Evolutionary conservation across 371 early-diverging fungal genomes (phyloP), one percentile per base, ranked within the genome.

Genomic region (Apophysomyces sp.): DNA sequence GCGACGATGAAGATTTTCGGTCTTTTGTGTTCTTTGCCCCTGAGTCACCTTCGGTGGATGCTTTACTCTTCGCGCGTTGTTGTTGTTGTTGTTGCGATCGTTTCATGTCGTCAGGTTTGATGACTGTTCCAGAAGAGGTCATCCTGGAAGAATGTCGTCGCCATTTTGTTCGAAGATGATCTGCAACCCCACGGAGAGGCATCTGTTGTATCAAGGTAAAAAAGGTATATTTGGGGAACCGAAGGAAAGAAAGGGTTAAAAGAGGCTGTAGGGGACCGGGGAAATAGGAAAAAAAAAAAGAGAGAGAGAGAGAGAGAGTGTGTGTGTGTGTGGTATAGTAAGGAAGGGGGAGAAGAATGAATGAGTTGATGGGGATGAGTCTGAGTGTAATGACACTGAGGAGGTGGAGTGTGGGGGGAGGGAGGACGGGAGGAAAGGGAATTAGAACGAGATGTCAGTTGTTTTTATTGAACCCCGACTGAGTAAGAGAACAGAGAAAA

Each of bases 151-250:
- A 72, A 63, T 69, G 69, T 65, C 64, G 68, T 37, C 68, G 66
- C 79, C 76, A 76, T 66, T 76, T 76, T 13, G 41, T 62, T 40
- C 63, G 56, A 34, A 74, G 60, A 26, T 74, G 78, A 57, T 71
- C 75, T 27, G 75, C 61, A 49, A 78, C 73, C 40, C 66, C 67
- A 37, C 68, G 66, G 36, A 78, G 62, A 27, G 73, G 72, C 79
- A 78, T 78, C 3, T 24, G 39, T 26, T 55, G 27, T 21, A 63
- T 40, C 26, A 16, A 57, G 59, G 29, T 36, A 24, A 61, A 24
- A 40, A 24, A 28, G 18, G 27, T 34, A 32, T 29, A 40, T 61
- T 9, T 13, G 31, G 40, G 40, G 32, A 32, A 58, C 8, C 26
- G 51, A 68, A 12, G 16, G 34, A 34, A 34, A 34, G 34, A 13